These are phyloP conservation scores for Porodaedalea pini DNA, from an alignment of 1,284 basidiomycete species.

Conservation along the genomic window DNA sequence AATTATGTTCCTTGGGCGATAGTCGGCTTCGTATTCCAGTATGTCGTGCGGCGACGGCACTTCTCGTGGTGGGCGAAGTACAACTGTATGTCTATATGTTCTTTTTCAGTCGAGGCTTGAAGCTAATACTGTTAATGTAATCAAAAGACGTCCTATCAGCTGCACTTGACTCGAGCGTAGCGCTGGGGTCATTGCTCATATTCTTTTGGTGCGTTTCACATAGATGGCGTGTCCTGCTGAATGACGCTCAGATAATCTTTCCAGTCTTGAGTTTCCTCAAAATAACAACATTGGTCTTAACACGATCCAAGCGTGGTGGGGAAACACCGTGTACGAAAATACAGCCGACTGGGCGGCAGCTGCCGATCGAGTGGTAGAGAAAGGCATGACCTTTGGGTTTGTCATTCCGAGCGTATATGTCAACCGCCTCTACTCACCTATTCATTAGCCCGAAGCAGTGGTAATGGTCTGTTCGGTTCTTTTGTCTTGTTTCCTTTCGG, in stretches of 20 bases:
- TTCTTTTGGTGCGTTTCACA: slow-evolving; percentile 43
- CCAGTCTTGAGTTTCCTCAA: slow-evolving; percentile 44
- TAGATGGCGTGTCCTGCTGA: neutral
- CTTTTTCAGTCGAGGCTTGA: neutral
- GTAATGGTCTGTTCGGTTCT: neutral
- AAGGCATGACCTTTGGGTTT: slow-evolving; percentile 34
- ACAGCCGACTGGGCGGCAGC: slow-evolving; percentile 38
- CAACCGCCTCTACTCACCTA: neutral
- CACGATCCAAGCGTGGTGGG: slow-evolving; percentile 48
- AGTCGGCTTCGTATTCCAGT: slow-evolving; percentile 57
- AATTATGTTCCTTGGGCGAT: slow-evolving; percentile 58
- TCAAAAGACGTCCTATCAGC: slow-evolving; percentile 47
- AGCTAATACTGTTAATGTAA: slow-evolving; percentile 2
- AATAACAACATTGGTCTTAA: slow-evolving; percentile 41
- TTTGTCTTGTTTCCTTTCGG: neutral
- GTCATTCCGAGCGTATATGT: slow-evolving; percentile 4
- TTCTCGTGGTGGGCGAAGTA: slow-evolving; percentile 62
- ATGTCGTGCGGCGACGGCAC: slow-evolving; percentile 41
- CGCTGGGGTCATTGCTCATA: slow-evolving; percentile 44
- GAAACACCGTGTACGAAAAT: slow-evolving; percentile 41
- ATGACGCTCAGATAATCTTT: neutral
- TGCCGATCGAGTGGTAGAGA: slow-evolving; percentile 26
- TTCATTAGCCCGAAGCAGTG: neutral
- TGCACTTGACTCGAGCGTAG: slow-evolving; percentile 48
- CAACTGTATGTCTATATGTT: slow-evolving; percentile 41